Evolutionary conservation across 169 alveolate genomes (phyloP).

Genomic region (Eimeria falciformis): DNA sequence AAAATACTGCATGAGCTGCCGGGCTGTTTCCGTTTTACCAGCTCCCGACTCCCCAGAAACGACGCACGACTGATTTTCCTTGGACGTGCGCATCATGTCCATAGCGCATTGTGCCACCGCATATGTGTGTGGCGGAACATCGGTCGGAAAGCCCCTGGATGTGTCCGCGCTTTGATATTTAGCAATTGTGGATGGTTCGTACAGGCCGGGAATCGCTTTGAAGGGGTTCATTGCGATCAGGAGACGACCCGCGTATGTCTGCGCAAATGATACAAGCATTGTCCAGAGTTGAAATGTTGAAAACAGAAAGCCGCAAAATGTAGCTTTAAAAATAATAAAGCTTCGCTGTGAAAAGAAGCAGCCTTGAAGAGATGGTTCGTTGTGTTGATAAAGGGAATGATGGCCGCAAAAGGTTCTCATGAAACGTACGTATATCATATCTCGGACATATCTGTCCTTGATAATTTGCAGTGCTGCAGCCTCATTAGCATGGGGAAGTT

Average conservation of each 20-base stretch:
- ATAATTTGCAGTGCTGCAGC: constrained; percentile 93
- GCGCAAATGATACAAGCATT: background rate
- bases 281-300: background rate
- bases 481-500: constrained; percentile 92
- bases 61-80: constrained; percentile 69
- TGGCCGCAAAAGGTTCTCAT: no score
- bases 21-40: constrained; percentile 98
- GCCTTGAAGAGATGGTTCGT: no score
- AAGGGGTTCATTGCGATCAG: constrained; percentile 94
- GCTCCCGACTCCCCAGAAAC: constrained; percentile 98
- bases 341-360: no score
- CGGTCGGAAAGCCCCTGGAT: constrained; percentile 80
- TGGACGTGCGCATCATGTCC: constrained; percentile 35
- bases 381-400: no score
- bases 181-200: constrained; percentile 85
- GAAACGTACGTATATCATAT: constrained; percentile 80
- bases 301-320: background rate
- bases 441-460: constrained; percentile 64
- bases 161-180: constrained; percentile 86
- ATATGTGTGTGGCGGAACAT: constrained; percentile 91
- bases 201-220: constrained; percentile 88
- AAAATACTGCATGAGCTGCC: constrained; percentile 81
- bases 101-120: constrained; percentile 85
- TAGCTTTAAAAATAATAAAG: no score
- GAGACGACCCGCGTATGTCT: constrained; percentile 91